These are phyloP conservation scores for Botryotinia convoluta DNA, from an alignment of 2,329 filamentous ascomycete species.

Conservation along the genomic window DNA sequence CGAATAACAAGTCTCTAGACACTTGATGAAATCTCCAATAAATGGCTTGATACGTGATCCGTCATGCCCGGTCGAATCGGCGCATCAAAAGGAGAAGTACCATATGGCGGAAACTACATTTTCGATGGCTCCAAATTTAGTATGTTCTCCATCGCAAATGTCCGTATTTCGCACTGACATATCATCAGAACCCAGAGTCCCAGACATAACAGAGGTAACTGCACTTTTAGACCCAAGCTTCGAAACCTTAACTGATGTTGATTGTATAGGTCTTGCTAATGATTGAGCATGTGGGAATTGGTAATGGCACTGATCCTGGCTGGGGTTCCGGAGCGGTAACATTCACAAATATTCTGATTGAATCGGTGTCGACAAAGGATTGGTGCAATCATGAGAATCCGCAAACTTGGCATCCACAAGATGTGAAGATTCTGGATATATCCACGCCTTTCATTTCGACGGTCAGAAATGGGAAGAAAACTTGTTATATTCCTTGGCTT, in stretches of 20 bases:
- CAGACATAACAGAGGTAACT: slow-evolving; percentile 10
- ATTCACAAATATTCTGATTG: slow-evolving; percentile 17
- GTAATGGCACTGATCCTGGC: not conserved
- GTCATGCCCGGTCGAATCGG: slow-evolving; percentile 3
- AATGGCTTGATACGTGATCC: slow-evolving; percentile 18
- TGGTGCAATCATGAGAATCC: slow-evolving; percentile 15
- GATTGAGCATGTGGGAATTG: slow-evolving; percentile 4
- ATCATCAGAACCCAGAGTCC: slow-evolving; percentile 4
- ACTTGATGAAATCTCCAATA: not conserved
- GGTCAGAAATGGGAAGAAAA: not conserved
- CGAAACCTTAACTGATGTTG: not conserved
- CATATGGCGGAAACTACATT: slow-evolving; percentile 12
- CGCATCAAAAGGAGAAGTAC: not conserved
- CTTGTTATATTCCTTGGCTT: slow-evolving; percentile 5
- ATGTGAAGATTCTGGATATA: not conserved
- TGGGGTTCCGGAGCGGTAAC: slow-evolving; percentile 15
- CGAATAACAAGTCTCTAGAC: slow-evolving; percentile 11
- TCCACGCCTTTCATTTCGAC: not conserved
- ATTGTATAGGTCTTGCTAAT: not conserved
- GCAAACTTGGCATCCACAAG: not conserved
- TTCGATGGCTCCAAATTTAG: slow-evolving; percentile 7
- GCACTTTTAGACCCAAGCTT: not conserved
- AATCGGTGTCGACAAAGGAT: not conserved
- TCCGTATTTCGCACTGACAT: not conserved
- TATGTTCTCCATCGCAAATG: not conserved